Conservation (phyloP, 495 filamentous ascomycete species). For the Hypoxylon rickii region DNA sequence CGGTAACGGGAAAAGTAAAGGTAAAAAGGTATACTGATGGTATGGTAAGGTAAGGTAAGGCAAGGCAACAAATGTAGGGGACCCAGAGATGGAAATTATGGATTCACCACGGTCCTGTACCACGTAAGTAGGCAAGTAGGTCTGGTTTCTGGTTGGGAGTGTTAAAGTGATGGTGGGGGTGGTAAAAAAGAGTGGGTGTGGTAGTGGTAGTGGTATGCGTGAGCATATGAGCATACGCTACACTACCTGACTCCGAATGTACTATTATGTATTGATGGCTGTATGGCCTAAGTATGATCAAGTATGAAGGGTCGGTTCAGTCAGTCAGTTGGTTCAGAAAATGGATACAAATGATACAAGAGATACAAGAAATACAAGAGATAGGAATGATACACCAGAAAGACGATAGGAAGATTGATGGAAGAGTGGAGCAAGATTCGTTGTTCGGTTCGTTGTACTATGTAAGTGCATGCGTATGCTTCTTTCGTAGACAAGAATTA, state of each 20-base stretch:
- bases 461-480: constrained; percentile 17
- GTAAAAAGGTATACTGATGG: too few species aligned
- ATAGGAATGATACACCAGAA: constrained; percentile 1
- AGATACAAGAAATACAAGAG: too few species aligned
- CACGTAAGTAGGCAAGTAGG: constrained; percentile 13
- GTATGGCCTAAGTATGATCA: too few species aligned
- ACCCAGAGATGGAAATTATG: constrained; percentile 20
- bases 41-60: constrained; percentile 3
- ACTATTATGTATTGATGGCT: too few species aligned
- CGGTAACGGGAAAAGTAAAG: constrained; percentile 5
- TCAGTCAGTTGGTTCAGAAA: too few species aligned
- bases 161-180: background rate
- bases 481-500: background rate
- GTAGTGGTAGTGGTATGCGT: constrained; percentile 6
- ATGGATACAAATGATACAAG: background rate
- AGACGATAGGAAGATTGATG: background rate
- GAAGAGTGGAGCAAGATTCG: constrained; percentile 13
- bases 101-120: constrained; percentile 12
- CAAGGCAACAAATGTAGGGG: constrained; percentile 6
- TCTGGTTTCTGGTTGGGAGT: background rate
- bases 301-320: too few species aligned
- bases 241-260: too few species aligned
- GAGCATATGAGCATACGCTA: too few species aligned
- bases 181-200: constrained; percentile 8
- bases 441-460: constrained; percentile 14